Conservation (phyloP, 202 grass and related monocot species). For the Dendrocalamus latiflorus region DNA sequence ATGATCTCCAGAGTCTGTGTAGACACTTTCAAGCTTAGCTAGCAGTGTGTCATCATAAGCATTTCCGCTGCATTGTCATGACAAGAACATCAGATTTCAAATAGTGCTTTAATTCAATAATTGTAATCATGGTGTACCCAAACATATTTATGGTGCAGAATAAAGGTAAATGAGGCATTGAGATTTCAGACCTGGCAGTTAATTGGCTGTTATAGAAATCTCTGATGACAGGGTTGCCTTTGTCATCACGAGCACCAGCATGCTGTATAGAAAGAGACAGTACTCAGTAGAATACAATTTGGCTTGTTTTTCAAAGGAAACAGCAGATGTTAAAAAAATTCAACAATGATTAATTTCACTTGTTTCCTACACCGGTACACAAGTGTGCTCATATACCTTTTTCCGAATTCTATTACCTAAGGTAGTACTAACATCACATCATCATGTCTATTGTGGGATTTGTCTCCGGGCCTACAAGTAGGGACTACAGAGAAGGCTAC, state of each 20-base stretch:
- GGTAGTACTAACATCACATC: background rate
- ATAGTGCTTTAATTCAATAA: background rate
- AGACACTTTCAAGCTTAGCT: slow-evolving; percentile 85
- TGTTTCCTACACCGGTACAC: background rate
- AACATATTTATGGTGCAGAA: slow-evolving; percentile 22
- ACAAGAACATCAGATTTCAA: background rate
- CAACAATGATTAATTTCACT: background rate
- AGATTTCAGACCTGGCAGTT: slow-evolving; percentile 78
- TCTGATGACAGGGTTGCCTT: slow-evolving; percentile 64
- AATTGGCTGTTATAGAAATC: slow-evolving; percentile 93
- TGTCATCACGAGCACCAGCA: slow-evolving; percentile 83
- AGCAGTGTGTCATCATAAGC: slow-evolving; percentile 78
- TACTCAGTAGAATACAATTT: background rate
- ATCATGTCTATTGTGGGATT: background rate
- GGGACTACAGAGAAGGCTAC: background rate
- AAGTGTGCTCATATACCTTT: background rate
- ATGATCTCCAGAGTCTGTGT: slow-evolving; percentile 77
- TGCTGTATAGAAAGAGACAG: slow-evolving; percentile 40
- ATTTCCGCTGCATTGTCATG: slow-evolving; percentile 62
- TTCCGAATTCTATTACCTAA: background rate
- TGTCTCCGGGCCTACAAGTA: background rate
- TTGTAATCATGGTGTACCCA: background rate
- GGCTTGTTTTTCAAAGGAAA: slow-evolving; percentile 8
- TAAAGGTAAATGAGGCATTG: background rate
- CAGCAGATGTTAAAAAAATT: background rate